Percentiles rank a stretch among this genome's conserved stretches.
These are phyloP conservation scores for Blastobotrys persicus DNA, from an alignment of 1,139 yeast species.

Conservation along the genomic window DNA sequence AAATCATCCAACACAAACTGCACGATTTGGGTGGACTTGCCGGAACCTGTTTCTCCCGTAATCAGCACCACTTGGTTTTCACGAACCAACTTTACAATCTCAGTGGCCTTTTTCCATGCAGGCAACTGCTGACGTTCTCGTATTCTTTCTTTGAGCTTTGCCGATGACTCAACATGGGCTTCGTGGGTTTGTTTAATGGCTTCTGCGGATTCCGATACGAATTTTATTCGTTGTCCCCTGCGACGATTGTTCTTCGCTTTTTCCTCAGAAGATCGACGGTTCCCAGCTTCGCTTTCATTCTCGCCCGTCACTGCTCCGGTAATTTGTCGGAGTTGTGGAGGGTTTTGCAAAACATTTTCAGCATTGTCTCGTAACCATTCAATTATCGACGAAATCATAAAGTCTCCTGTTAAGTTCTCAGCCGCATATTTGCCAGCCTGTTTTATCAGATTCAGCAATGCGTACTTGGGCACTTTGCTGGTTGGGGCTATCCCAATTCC, in stretches of 20 bases:
- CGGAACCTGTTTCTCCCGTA: constrained; percentile 98
- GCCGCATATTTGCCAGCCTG: constrained; percentile 40
- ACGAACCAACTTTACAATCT: constrained; percentile 55
- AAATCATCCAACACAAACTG: constrained; percentile 76
- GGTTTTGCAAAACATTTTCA: constrained; percentile 57
- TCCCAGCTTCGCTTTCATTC: constrained; percentile 12
- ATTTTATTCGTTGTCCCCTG: constrained; percentile 10
- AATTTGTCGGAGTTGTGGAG: constrained; percentile 61
- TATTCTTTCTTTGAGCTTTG: constrained; percentile 39
- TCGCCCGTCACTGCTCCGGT: constrained; percentile 39
- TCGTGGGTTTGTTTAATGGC: constrained; percentile 18
- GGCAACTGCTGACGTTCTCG: constrained; percentile 59
- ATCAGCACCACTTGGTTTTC: constrained; percentile 66
- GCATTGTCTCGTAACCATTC: constrained; percentile 77
- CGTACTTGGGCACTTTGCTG: constrained; percentile 60
- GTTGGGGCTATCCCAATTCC: constrained; percentile 14
- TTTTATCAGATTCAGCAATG: constrained; percentile 61
- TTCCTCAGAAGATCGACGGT: not conserved
- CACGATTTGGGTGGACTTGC: constrained; percentile 89
- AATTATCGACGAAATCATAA: constrained; percentile 59
- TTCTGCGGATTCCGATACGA: constrained; percentile 15
- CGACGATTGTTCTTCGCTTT: not conserved
- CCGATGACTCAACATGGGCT: constrained; percentile 21
- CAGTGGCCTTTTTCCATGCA: constrained; percentile 70
- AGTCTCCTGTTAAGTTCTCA: constrained; percentile 58